Base-by-base conservation (phyloP, 768 basidiomycete genomes). In the Termitomyces sp. region DNA sequence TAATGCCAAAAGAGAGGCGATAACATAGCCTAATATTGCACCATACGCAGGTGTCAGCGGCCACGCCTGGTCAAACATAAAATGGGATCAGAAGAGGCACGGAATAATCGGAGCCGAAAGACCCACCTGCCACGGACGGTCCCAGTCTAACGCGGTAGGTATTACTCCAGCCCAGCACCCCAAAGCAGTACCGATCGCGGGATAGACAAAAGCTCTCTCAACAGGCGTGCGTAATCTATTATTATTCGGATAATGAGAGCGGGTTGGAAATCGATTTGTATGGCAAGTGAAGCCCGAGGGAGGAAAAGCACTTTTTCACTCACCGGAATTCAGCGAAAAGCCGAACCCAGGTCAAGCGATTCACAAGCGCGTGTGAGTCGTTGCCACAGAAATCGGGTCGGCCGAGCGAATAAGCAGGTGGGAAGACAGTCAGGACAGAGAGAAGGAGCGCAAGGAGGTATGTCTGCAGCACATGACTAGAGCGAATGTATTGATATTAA, bases 121-220 rank as follows among this genome's bases (percentile, higher is more conserved):
- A 74, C 83, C 58, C 55, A 91, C 94, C 88, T 98, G 96, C 95
- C 95, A 98, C 7, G 95, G 93, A 40, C 93, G 82, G 68, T 95
- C 95, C 96, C 96, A 98, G 73, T 98, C 96, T 18, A 98, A 83
- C 0, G 93, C 90, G 49, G 95, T 87, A 2, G 93, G 91, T 49
- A 95, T 77, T 10, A 82, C 84, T 16, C 94, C 95, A 14, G 81
- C 38, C 95, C 94, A 97, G 47, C 82, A 79, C 5, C 95, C 96
- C 20, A 87, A 32, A 46, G 89, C 63, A 0, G 90, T 76, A 43
- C 92, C 92, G 28, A 88, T 67, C 12, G 83, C 82, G 16, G 96
- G 92, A 66, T 91, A 94, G 18, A 95, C 82, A 23, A 96, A 70
- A 0, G 86, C 84, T 55, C 88, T 78, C 70, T 98, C 96, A 30